Evolutionary conservation across 345 rosid genomes (phyloP), one percentile per base, ranked within the genome.

Genomic region (Chamaenerion angustifolium): DNA sequence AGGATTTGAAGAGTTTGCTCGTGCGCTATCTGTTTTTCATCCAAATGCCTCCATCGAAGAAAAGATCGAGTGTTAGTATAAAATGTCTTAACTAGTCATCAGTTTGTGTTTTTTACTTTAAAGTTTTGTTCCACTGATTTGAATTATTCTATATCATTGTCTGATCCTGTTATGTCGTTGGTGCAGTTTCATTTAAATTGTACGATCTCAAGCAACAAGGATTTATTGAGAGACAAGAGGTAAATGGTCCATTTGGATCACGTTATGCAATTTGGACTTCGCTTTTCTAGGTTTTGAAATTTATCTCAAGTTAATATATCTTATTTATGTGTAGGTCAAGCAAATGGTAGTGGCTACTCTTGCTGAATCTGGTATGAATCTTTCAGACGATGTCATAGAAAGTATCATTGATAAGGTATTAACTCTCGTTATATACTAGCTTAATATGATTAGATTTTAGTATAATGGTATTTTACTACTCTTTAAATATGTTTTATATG

Each of bases 271-370:
- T 16, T 8, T 47, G 12, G 27, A 18, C 41, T 58, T 45, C 46
- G 45, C 59, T 49, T 44, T 12, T 43, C 12, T 3, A 15, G 7
- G 37, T 31, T 31, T 31, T 31, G 37, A 31, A n/a, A 55, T 13
- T 12, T 37, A 6, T 40, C 31, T 21, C 21, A 48, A 31, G 40
- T 8, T 50, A 13, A 25, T 6, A n/a, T 49, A 42, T 15, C 43
- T 21, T 60, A 42, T 43, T 8, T 31, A 11, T 59, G 37, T 31
- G 12, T 56, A 87, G 98, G 95, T 92, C 59, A 92, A 92, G 68
- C 98, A 93, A 93, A 93, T 93, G 99, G 96, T 93, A 40, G 99
- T 93, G 4, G 99, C 99, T 58, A 93, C 99, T 0, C 96, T 88
- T 53, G 96, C 99, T 4, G 99, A 93, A 63, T 88, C 99, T 8